Conservation (phyloP, 176 grass and related monocot species). For the Zoysia pacifica region DNA sequence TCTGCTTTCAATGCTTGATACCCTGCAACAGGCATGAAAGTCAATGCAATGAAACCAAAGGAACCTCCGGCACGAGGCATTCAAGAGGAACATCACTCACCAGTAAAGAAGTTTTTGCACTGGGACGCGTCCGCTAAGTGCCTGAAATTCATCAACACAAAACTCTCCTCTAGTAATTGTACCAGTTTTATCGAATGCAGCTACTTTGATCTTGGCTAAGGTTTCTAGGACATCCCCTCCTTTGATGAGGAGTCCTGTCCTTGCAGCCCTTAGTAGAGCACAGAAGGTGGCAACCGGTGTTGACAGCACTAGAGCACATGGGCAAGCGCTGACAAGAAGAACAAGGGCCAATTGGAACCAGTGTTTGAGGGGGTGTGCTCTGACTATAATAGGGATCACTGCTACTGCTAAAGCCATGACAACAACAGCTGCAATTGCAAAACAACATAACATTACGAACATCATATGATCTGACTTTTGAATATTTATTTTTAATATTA, state of each 20-base stretch:
- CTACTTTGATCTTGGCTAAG: slow-evolving; percentile 64
- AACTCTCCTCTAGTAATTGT: slow-evolving; percentile 96
- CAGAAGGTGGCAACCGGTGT: slow-evolving; percentile 94
- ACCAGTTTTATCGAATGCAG: slow-evolving; percentile 92
- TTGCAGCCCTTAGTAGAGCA: slow-evolving; percentile 77
- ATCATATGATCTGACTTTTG: background rate
- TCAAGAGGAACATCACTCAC: slow-evolving; percentile 26
- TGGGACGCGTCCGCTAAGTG: slow-evolving; percentile 35
- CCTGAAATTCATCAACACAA: slow-evolving; percentile 61
- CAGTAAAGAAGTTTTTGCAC: slow-evolving; percentile 68
- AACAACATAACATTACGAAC: slow-evolving; percentile 34
- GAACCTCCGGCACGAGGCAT: background rate
- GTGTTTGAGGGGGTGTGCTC: slow-evolving; percentile 48
- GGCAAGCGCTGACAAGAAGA: slow-evolving; percentile 89
- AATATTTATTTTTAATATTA: background rate
- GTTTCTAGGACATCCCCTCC: slow-evolving; percentile 94
- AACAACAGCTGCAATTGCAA: slow-evolving; percentile 73
- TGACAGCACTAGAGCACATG: slow-evolving; percentile 86
- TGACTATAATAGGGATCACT: slow-evolving; percentile 57
- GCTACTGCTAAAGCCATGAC: slow-evolving; percentile 62
- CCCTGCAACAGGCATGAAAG: slow-evolving; percentile 50
- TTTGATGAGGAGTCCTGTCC: slow-evolving; percentile 79
- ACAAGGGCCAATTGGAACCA: slow-evolving; percentile 80
- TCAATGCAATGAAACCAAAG: background rate
- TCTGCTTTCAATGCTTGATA: slow-evolving; percentile 90